phyloP scores from a whole-genome alignment of 306 rosid genomes.

The Cercis canadensis region DNA sequence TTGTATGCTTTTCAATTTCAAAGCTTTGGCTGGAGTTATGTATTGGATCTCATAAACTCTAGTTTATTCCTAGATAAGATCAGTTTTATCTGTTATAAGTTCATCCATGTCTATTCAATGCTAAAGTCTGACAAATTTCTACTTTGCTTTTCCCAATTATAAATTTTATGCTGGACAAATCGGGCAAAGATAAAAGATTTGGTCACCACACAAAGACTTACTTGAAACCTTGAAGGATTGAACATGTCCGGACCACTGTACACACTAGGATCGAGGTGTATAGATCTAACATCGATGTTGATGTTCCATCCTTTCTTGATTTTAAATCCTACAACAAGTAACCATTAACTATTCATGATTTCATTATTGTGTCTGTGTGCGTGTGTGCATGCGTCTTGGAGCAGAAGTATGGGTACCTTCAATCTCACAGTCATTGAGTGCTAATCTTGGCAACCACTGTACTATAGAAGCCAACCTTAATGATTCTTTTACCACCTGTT shows the following conservation, averaged over 20 bases:
- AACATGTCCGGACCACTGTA: constrained; percentile 62
- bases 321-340: constrained; percentile 54
- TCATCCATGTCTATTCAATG: too few relatives aligned
- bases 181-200: not conserved
- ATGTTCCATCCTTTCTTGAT: constrained; percentile 86
- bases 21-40: not conserved
- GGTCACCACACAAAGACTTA: constrained; percentile 35
- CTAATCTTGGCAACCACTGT: constrained; percentile 86
- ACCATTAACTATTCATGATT: not conserved
- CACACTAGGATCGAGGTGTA: constrained; percentile 68
- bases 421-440: constrained; percentile 71
- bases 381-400: too few relatives aligned
- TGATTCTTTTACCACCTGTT: constrained; percentile 79
- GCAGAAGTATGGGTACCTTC: constrained; percentile 49
- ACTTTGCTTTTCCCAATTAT: not conserved
- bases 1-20: too few relatives aligned
- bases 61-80: too few relatives aligned
- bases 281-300: constrained; percentile 77
- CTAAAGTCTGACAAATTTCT: too few relatives aligned
- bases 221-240: constrained; percentile 77
- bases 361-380: too few relatives aligned
- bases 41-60: too few relatives aligned
- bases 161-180: not conserved
- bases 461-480: constrained; percentile 84
- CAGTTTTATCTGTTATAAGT: too few relatives aligned